These are phyloP conservation scores for Mariannaea sp. DNA, from an alignment of 2,329 filamentous ascomycete species.

Conservation along the genomic window DNA sequence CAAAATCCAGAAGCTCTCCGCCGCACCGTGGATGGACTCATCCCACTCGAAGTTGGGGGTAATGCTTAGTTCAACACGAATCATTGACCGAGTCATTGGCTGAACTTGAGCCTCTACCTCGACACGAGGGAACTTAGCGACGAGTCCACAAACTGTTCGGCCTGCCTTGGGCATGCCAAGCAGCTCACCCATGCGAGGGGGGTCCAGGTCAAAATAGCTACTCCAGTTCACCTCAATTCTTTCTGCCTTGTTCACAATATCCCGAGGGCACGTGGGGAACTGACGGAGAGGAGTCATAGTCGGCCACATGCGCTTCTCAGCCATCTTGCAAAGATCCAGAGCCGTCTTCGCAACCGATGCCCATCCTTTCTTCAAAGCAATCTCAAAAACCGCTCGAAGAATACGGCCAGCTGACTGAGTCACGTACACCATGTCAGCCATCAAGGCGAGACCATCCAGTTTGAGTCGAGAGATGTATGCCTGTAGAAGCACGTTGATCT, in stretches of 20 bases:
- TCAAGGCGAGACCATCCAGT: conserved; percentile 89
- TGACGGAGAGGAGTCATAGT: conserved; percentile 96
- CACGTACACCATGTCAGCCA: conserved; percentile 98
- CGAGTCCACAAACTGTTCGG: conserved; percentile 79
- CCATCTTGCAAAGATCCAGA: conserved; percentile 96
- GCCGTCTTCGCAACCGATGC: conserved; percentile 90
- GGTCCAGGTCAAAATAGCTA: conserved; percentile 94
- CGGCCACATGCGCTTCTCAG: conserved; percentile 99
- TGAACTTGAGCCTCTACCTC: conserved; percentile 94
- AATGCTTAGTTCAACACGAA: conserved; percentile 87
- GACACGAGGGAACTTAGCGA: conserved; percentile 90
- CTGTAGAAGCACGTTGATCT: conserved; percentile 97
- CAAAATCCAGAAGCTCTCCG: conserved; percentile 95
- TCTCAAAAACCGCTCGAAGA: conserved; percentile 93
- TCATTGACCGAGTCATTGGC: conserved; percentile 91
- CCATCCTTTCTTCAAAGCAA: conserved; percentile 97
- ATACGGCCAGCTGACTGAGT: conserved; percentile 98
- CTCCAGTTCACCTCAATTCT: conserved; percentile 92
- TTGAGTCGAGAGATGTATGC: conserved; percentile 95
- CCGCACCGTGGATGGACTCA: conserved; percentile 80
- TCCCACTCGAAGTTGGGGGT: conserved; percentile 98
- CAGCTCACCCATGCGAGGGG: conserved; percentile 93
- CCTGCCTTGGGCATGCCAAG: conserved; percentile 89
- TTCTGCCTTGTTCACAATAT: conserved; percentile 91
- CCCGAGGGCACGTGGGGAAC: conserved; percentile 79